phyloP scores from a whole-genome alignment of 768 basidiomycete species.

The Tulasnella sp. region DNA sequence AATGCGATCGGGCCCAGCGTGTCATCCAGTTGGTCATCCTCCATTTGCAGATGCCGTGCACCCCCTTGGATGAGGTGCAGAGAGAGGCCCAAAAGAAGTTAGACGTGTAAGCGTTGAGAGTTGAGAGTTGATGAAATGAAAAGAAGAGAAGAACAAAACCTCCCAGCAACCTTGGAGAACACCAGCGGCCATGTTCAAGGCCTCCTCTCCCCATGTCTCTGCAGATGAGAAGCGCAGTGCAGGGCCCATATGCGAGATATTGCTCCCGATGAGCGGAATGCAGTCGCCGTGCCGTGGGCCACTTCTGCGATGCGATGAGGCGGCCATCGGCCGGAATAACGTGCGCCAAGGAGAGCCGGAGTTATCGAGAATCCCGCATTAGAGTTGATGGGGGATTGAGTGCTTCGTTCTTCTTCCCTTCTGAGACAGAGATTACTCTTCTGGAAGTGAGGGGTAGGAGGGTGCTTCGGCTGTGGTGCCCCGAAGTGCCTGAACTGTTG shows the following conservation, averaged over 20 bases:
- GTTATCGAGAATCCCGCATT: neutral
- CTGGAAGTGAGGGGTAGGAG: neutral
- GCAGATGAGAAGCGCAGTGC: neutral
- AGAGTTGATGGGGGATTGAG: neutral
- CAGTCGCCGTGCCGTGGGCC: neutral
- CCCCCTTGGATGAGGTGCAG: neutral
- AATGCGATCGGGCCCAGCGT: neutral
- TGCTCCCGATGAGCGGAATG: neutral
- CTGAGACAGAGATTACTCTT: slow-evolving; percentile 1
- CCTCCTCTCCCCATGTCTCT: neutral
- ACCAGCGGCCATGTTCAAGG: neutral
- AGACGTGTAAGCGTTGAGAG: neutral
- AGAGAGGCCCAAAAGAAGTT: neutral
- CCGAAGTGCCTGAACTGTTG: slow-evolving; percentile 5
- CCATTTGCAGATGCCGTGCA: neutral
- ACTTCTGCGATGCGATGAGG: neutral
- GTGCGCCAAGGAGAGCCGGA: neutral
- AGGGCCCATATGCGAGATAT: no score
- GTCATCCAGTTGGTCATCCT: neutral
- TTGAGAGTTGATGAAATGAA: neutral
- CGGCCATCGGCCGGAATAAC: neutral
- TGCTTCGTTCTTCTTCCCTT: neutral
- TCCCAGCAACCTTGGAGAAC: neutral
- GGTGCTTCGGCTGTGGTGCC: neutral
- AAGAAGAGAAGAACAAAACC: neutral